Evolutionary conservation across 1,139 yeast species (phyloP), one percentile per base, ranked within the genome.

Genomic region (Yamadazyma sp.): DNA sequence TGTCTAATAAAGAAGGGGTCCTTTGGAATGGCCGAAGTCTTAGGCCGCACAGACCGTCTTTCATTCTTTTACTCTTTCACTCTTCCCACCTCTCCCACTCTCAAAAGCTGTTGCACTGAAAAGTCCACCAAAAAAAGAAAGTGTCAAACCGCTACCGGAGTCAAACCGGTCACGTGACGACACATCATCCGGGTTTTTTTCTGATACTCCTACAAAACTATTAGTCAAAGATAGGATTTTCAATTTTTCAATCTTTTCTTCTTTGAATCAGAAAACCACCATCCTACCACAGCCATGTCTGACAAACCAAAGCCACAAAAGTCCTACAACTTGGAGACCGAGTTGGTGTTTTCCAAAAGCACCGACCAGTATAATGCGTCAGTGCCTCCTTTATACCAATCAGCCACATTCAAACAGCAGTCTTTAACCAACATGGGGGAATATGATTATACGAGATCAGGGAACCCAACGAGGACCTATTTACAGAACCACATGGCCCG

Each of bases 361-460:
- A 64, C 73, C 6, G 97, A 91, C 64, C 86, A 81, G 54, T 77
- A 82, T 67, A 80, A 84, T 51, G 81, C 97, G 1, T 84, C 95
- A 3, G 84, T 85, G 23, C 87, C 95, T 14, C 97, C 98, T 7
- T 73, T 91, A 39, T 91, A 91, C 64, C 95, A 87, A 61, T 80
- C 95, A 1, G 96, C 98, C 12, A 91, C 98, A 9, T 91, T 91
- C 67, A 89, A 88, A 62, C 94, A 87, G 61, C 79, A 76, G 33
- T 82, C 88, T 5, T 69, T 87, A 65, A 56, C 79, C 32, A 81
- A 83, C 51, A 81, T 85, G 85, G 92, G 94, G 5, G 85, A 82
- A 55, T 89, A 85, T 60, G 97, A 89, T 62, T 89, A 89, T 61
- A 87, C 97, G 1, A 73, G 97, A 54, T 83, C 94, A n/a, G 97